Evolutionary conservation across 2,329 filamentous ascomycete species (phyloP), one percentile per base, ranked within the genome.

Genomic region (Aspergillus sp.): DNA sequence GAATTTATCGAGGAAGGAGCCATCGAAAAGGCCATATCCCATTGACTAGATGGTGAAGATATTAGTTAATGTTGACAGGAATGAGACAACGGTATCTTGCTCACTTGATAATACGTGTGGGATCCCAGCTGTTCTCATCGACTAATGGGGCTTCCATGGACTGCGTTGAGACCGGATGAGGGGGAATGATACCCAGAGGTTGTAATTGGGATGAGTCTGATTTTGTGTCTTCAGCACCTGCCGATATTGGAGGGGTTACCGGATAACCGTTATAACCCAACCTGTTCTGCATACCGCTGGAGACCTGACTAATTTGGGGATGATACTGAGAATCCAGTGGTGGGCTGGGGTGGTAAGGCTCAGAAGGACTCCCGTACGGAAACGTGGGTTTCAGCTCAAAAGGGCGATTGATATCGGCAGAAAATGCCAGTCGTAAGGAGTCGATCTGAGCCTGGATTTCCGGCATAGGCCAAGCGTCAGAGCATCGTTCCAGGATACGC

Each of bases 1-100:
- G 68, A 75, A 63, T 73, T 72, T 49, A 69, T 49, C 49, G 61
- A 65, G 10, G 73, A 71, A 60, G 76, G 73, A 54, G 83, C 84
- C 71, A 86, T 89, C 78, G 90, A 89, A 76, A 96, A 97, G 60
- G 93, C 92, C 66, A 88, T 86, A 73, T 95, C 92, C 92, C 93
- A 97, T 78, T 96, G 90, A 72, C 92, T 95, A 65, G 57, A 50
- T 8, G 46, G 13, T 48, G 16, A 30, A 45, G 19, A 9, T 6
- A 11, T 26, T 38, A 45, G 36, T 30, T 16, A 6, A 22, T 30
- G 32, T 20, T 19, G n/a, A 42, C 14, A 20, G 17, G 14, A 6
- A 41, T n/a, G 17, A 48, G 19, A 9, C 46, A 22, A 17, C 30
- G 14, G 16, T 14, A 7, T 38, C 14, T 38, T 38, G 14, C 89